Evolutionary conservation across 805 yeast species (phyloP).

Genomic region (Lipomyces sp.): DNA sequence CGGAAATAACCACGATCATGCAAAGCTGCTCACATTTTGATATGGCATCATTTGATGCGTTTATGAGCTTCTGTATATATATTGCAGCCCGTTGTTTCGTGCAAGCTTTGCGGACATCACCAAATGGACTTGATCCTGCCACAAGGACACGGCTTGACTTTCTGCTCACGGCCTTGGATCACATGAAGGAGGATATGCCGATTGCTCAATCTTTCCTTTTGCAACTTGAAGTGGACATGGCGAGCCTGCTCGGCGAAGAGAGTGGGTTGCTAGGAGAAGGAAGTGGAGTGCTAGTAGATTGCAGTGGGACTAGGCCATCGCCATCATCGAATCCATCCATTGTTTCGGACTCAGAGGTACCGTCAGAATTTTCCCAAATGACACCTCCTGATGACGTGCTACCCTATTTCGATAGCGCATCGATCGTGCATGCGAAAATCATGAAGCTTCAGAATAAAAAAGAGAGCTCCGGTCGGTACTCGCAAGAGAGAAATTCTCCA

Average conservation of each 20-base stretch:
- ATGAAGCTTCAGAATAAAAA: neutral
- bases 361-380: neutral
- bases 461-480: neutral
- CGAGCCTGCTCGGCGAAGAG: slow-evolving; percentile 10
- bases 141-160: slow-evolving; percentile 22
- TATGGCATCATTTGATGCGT: slow-evolving; percentile 9
- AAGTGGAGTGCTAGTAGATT: neutral
- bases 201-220: slow-evolving; percentile 29
- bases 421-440: neutral
- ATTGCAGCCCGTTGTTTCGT: slow-evolving; percentile 35
- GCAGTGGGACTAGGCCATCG: neutral
- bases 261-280: neutral
- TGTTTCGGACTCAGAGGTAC: slow-evolving; percentile 1
- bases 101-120: slow-evolving; percentile 18
- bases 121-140: neutral
- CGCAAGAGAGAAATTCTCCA: neutral
- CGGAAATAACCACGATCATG: slow-evolving; percentile 27
- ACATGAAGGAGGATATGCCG: slow-evolving; percentile 21
- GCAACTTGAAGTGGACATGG: slow-evolving; percentile 35
- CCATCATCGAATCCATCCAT: neutral
- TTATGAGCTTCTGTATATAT: slow-evolving; percentile 22
- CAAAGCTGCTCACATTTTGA: slow-evolving; percentile 22
- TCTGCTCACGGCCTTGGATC: slow-evolving; percentile 27
- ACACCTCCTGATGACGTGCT: neutral
- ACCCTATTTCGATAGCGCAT: neutral